phyloP scores from a whole-genome alignment of 768 basidiomycete species.

The Russula sp. region DNA sequence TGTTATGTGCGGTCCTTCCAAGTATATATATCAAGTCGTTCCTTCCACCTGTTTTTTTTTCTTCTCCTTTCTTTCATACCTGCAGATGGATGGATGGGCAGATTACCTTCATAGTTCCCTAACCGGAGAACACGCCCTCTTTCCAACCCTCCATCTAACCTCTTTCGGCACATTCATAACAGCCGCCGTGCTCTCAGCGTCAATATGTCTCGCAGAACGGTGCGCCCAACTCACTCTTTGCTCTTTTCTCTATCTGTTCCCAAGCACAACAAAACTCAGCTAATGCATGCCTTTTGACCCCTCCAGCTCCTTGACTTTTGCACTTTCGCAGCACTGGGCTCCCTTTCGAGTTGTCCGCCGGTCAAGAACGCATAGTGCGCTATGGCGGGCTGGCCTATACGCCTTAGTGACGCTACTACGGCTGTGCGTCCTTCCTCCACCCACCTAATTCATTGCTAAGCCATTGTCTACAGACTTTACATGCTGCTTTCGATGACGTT shows the following conservation, averaged over 20 bases:
- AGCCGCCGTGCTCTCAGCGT: conserved; percentile 44
- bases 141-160: conserved; percentile 43
- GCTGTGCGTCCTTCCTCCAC: conserved; percentile 47
- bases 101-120: conserved; percentile 46
- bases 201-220: conserved; percentile 59
- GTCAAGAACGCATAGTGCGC: conserved; percentile 46
- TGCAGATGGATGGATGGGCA: conserved; percentile 46
- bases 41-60: no score
- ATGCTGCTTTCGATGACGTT: conserved; percentile 75
- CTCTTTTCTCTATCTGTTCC: no score
- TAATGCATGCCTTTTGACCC: background rate
- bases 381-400: conserved; percentile 56
- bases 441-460: background rate
- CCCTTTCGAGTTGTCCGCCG: conserved; percentile 42
- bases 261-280: background rate
- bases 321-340: conserved; percentile 48
- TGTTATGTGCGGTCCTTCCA: background rate
- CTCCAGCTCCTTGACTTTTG: conserved; percentile 49
- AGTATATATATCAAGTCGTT: background rate
- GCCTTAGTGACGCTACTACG: conserved; percentile 56
- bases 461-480: conserved; percentile 47
- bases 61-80: conserved; percentile 9
- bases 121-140: conserved; percentile 47
- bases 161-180: conserved; percentile 50
- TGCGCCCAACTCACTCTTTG: conserved; percentile 33